Conservation (phyloP, 257 asterid genomes). For the Verbascum thapsus region DNA sequence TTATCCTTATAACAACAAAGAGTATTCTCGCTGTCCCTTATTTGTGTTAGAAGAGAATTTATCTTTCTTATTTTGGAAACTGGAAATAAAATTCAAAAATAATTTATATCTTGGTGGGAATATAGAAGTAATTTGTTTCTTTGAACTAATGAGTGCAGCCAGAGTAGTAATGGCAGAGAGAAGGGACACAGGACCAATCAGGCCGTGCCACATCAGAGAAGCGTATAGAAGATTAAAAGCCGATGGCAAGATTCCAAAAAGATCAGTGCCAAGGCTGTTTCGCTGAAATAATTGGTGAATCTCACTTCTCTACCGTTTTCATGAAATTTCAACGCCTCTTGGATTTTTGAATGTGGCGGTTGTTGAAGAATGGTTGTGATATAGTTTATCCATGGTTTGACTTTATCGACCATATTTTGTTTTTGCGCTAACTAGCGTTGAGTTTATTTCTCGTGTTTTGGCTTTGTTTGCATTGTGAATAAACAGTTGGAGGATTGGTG, state of each 20-base stretch:
- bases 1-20: neutral
- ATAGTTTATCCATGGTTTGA: neutral
- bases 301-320: neutral
- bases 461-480: no score
- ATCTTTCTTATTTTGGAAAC: neutral
- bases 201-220: slow-evolving; percentile 97
- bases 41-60: neutral
- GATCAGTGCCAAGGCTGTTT: slow-evolving; percentile 87
- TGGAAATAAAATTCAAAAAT: neutral
- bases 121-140: neutral
- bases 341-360: neutral
- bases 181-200: slow-evolving; percentile 78
- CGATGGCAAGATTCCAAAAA: slow-evolving; percentile 83
- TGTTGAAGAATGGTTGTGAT: neutral
- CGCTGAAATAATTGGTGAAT: slow-evolving; percentile 40
- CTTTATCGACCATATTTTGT: no score
- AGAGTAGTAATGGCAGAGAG: slow-evolving; percentile 84
- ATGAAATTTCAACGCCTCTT: neutral
- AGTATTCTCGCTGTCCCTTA: neutral
- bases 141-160: slow-evolving; percentile 49
- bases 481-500: no score
- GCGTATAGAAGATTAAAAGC: slow-evolving; percentile 86
- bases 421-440: neutral
- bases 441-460: neutral
- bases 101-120: neutral